Base-by-base conservation (phyloP, 2,329 filamentous ascomycete species). In the Ophiostoma populinum region DNA sequence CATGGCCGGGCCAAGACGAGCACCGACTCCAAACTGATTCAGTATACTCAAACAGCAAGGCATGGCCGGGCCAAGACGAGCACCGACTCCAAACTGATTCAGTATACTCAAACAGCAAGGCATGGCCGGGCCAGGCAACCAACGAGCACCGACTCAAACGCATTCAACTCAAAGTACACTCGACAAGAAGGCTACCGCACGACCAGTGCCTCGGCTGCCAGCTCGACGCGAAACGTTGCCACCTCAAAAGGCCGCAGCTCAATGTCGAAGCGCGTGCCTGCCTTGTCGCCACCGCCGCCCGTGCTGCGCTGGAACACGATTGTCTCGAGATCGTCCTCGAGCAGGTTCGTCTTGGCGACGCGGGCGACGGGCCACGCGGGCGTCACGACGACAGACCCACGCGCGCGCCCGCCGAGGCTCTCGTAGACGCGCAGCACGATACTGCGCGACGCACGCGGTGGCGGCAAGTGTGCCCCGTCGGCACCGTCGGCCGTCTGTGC, bases 361-460 rank as follows among this genome's bases (percentile, higher is more conserved):
- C 70, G 75, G 60, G 75, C 77, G 19, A 94, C 72, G 18, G 73
- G 61, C 53, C 87, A 68, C 7, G 57, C 65, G 32, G 78, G 78
- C 29, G 63, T 57, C 2, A 43, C 19, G 8, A 24, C 16, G 12
- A 45, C 35, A 1, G 62, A 70, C 2, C 79, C 86, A 42, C 75
- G 71, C 42, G 73, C 75, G 48, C 72, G 77, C 0, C 90, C 90
- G 30, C 90, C 90, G 27, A 95, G 59, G 40, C 78, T 78, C 52
- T 98, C 90, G 51, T 92, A 98, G 15, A 94, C 64, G 2, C 90
- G 68, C 39, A 94, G 45, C 40, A 98, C 76, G 31, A 95, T 67
- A 51, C 80, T 92, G 53, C 70, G 70, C 0, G 82, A 85, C 46
- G 71, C 68, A 38, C 80, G 71, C 44, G 62, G 62, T 3, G 70